Conservation (phyloP, 495 filamentous ascomycete genomes). For the Astrothelium subdiscretum region DNA sequence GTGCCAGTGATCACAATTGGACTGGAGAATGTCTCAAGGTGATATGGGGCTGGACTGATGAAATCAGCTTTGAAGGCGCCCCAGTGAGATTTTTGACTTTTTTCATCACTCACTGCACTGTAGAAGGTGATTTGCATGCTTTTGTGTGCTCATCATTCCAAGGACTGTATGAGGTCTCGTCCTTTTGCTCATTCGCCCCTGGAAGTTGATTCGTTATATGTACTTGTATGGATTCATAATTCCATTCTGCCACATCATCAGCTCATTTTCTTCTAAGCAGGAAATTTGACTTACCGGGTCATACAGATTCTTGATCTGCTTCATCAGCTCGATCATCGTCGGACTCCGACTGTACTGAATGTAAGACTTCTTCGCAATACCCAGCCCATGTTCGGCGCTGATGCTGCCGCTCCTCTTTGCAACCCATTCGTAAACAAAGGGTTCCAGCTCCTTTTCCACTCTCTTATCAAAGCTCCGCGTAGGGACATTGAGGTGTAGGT, state of each 20-base stretch:
- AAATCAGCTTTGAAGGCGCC: too few relatives aligned
- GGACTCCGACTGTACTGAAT: conserved; percentile 85
- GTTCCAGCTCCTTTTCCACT: conserved; percentile 83
- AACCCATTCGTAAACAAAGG: conserved; percentile 97
- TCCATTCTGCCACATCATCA: conserved; percentile 47
- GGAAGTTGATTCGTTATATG: conserved; percentile 39
- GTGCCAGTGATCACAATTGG: too few relatives aligned
- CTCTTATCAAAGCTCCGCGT: conserved; percentile 72
- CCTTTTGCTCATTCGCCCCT: too few relatives aligned
- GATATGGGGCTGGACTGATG: too few relatives aligned
- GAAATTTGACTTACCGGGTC: conserved; percentile 56
- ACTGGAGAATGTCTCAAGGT: too few relatives aligned
- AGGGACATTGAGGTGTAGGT: conserved; percentile 83
- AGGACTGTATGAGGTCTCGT: too few relatives aligned
- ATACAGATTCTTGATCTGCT: conserved; percentile 78
- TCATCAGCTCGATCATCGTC: conserved; percentile 82
- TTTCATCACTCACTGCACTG: too few relatives aligned
- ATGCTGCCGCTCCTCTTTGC: conserved; percentile 75
- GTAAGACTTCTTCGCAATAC: conserved; percentile 86
- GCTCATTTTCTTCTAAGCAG: conserved; percentile 6
- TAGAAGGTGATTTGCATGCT: too few relatives aligned
- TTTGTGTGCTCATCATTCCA: too few relatives aligned
- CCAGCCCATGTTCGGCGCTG: conserved; percentile 90
- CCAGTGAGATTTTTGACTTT: too few relatives aligned
- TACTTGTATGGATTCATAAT: conserved; percentile 96